Percentiles rank a stretch among this genome's conserved stretches.
phyloP scores from a whole-genome alignment of 2,329 filamentous ascomycete species.

The Cladosporium colombiae region DNA sequence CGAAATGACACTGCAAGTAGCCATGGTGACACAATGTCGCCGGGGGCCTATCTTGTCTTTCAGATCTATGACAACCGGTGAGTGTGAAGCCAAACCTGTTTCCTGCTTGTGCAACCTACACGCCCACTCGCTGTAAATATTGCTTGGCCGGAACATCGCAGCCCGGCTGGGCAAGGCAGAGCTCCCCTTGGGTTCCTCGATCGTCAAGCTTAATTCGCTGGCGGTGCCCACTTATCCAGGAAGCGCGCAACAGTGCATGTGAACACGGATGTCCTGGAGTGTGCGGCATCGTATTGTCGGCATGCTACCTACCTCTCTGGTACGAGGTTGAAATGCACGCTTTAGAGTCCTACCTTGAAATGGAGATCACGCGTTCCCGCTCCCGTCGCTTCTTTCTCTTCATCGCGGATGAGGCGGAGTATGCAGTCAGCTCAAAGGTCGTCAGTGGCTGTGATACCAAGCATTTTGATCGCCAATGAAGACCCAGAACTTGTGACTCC shows the following conservation, averaged over 20 bases:
- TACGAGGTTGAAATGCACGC: neutral
- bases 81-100: neutral
- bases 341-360: neutral
- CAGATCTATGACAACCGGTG: neutral
- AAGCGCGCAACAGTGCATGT: neutral
- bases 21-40: neutral
- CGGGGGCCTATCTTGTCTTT: neutral
- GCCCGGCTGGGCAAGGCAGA: neutral
- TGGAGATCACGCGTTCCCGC: neutral
- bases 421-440: neutral
- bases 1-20: neutral
- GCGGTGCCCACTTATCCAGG: neutral
- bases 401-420: neutral
- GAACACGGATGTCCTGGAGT: neutral
- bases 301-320: neutral
- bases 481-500: neutral
- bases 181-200: neutral
- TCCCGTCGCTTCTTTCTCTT: neutral
- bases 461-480: neutral
- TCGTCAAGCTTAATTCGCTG: neutral
- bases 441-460: constrained; percentile 9
- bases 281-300: neutral
- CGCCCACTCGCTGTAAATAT: neutral
- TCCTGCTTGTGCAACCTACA: neutral
- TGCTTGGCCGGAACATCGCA: neutral